Evolutionary conservation across 2,329 filamentous ascomycete species (phyloP).

Genomic region (Grosmannia huntii): DNA sequence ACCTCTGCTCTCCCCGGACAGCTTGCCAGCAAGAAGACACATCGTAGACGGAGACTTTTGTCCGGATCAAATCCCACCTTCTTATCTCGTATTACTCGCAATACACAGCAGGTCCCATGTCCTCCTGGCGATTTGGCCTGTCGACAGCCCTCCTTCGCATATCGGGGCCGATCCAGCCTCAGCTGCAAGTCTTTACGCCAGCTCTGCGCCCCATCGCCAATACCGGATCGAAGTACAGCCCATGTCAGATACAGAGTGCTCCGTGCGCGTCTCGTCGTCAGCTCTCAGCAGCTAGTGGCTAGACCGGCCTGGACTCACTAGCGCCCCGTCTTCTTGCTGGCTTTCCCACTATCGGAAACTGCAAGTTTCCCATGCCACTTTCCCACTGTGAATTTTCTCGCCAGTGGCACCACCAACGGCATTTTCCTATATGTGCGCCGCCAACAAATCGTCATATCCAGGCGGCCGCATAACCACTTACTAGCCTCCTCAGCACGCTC

Average conservation of each 20-base stretch:
- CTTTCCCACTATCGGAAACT: constrained; percentile 4
- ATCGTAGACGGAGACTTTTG: no score
- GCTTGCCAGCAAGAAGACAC: no score
- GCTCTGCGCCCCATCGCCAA: no score
- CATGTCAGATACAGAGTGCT: no score
- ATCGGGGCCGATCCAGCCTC: no score
- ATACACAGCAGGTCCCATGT: no score
- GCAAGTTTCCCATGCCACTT: constrained; percentile 3
- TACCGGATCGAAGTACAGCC: no score
- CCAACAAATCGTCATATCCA: not conserved
- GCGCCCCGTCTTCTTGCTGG: not conserved
- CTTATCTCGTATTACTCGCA: not conserved
- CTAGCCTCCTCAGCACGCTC: not conserved
- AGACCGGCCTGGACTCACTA: not conserved
- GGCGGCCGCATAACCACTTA: not conserved
- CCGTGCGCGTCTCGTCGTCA: not conserved
- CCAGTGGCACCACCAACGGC: constrained; percentile 2
- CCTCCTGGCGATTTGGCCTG: no score
- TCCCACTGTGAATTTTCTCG: not conserved
- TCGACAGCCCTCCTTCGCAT: no score
- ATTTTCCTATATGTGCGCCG: not conserved
- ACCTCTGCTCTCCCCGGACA: not conserved
- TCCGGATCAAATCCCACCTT: no score
- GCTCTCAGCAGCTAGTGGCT: not conserved
- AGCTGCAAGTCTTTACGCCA: no score